Evolutionary conservation across 495 filamentous ascomycete species (phyloP), one percentile per base, ranked within the genome.

Genomic region (Staphylotrichum tortipilum): DNA sequence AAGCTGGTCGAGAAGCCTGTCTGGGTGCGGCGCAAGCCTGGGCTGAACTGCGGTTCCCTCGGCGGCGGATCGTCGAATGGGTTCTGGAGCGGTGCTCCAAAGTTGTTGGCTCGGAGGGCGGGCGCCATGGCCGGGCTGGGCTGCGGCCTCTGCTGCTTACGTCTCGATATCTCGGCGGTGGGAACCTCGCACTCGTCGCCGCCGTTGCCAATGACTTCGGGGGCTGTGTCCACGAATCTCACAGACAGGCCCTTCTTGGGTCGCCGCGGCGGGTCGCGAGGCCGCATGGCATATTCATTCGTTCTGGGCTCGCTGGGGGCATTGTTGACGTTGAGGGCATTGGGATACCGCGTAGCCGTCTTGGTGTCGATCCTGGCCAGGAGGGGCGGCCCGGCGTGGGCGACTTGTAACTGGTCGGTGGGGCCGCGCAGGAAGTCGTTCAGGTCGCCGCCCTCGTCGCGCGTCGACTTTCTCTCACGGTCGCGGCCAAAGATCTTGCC

Each of bases 141-240:
- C 22, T 59, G 59, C 1, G 70, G 69, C 49, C 62, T 72, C 15
- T 69, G 58, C 42, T 68, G 69, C 55, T 73, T 73, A 43, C 73
- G 64, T 56, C 66, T 71, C 0, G 78, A 79, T 15, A 94, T 82
- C 57, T 90, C 86, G 17, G 78, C 70, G 0, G 80, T 76, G 6
- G 85, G 83, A 4, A 69, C 65, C 31, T 85, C 82, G 35, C 83
- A 80, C 53, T 94, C 88, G 65, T 94, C 89, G 12, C 89, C 89
- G 19, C 89, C 89, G 58, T 86, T 80, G 21, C 89, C 89, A 64
- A 95, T 94, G 42, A 94, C 60, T 30, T 86, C 85, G 14, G 88
- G 86, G 49, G 69, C 68, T 18, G 66, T 73, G 42, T 83, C 73
- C 7, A 68, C 77, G 59, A 94, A 95, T 36, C 73, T 76, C n/a